These are phyloP conservation scores for Sarocladiaceae sp. DNA, from an alignment of 2,329 filamentous ascomycete genomes.

Conservation along the genomic window DNA sequence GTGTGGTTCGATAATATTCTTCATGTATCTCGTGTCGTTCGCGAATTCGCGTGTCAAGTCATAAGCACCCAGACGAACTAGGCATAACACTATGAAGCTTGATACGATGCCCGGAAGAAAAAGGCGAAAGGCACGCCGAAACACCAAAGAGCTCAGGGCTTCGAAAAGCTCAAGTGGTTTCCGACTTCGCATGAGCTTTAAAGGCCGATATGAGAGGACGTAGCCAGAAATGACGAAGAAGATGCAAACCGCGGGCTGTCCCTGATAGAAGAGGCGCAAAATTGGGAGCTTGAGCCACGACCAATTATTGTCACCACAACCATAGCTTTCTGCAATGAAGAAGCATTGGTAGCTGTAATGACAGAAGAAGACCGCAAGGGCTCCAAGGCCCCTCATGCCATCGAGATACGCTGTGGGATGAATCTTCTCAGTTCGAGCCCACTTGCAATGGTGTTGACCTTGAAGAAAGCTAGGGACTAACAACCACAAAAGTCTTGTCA, in stretches of 20 bases:
- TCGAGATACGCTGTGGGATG: conserved; percentile 54
- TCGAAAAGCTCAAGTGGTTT: conserved; percentile 34
- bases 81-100: conserved; percentile 40
- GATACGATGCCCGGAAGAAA: conserved; percentile 48
- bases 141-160: conserved; percentile 45
- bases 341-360: conserved; percentile 52
- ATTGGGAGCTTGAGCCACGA: conserved; percentile 49
- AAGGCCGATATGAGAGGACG: conserved; percentile 49
- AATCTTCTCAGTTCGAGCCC: conserved; percentile 35
- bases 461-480: conserved; percentile 52
- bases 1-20: conserved; percentile 46
- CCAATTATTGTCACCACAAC: conserved; percentile 38
- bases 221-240: conserved; percentile 63
- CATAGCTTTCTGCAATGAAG: conserved; percentile 47
- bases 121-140: conserved; percentile 47
- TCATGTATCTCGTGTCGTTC: conserved; percentile 36
- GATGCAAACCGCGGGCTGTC: conserved; percentile 52
- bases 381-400: conserved; percentile 53
- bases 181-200: conserved; percentile 40
- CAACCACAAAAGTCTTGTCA: conserved; percentile 37
- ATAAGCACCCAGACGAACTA: conserved; percentile 42
- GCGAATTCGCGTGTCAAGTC: conserved; percentile 45
- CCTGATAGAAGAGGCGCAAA: conserved; percentile 49
- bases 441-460: conserved; percentile 35
- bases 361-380: conserved; percentile 53